These are phyloP conservation scores for Avicennia marina DNA, from an alignment of 257 asterid genomes.

Conservation along the genomic window DNA sequence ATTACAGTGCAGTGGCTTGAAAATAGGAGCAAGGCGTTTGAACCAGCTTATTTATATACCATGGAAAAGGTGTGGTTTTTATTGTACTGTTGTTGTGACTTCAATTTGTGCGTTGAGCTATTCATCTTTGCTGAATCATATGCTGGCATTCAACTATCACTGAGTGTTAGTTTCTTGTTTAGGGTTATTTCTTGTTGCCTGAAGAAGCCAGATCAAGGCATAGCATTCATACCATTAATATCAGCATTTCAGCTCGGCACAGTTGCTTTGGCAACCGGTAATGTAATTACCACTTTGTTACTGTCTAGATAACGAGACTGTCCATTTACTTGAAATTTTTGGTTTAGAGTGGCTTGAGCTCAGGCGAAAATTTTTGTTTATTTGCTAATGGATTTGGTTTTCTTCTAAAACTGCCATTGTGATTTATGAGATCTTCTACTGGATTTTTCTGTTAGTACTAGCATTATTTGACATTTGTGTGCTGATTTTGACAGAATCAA, in stretches of 20 bases:
- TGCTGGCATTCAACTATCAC: slow-evolving; percentile 18
- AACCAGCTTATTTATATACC: slow-evolving; percentile 84
- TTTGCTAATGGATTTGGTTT: too few relatives aligned
- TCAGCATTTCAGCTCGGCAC: slow-evolving; percentile 85
- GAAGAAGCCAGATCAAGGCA: slow-evolving; percentile 87
- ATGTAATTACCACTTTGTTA: slow-evolving; percentile 16
- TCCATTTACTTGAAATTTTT: not conserved
- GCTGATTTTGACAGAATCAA: too few relatives aligned
- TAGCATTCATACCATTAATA: slow-evolving; percentile 60
- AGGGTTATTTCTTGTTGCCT: slow-evolving; percentile 94
- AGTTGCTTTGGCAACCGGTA: slow-evolving; percentile 96
- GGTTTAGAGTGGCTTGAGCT: too few relatives aligned
- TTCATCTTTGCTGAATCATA: slow-evolving; percentile 3
- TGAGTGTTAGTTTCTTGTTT: slow-evolving; percentile 18
- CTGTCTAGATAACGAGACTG: slow-evolving; percentile 11
- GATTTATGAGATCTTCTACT: too few relatives aligned
- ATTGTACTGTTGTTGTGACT: not conserved
- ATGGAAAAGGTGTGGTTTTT: slow-evolving; percentile 66
- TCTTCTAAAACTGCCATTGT: too few relatives aligned
- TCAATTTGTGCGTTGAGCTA: slow-evolving; percentile 17
- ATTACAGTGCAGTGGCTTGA: slow-evolving; percentile 93
- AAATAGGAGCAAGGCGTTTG: slow-evolving; percentile 80
- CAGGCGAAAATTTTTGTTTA: too few relatives aligned
- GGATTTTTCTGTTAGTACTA: too few relatives aligned
- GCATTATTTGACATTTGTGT: too few relatives aligned